phyloP scores from a whole-genome alignment of 345 rosid genomes.

The Erucastrum elatum region DNA sequence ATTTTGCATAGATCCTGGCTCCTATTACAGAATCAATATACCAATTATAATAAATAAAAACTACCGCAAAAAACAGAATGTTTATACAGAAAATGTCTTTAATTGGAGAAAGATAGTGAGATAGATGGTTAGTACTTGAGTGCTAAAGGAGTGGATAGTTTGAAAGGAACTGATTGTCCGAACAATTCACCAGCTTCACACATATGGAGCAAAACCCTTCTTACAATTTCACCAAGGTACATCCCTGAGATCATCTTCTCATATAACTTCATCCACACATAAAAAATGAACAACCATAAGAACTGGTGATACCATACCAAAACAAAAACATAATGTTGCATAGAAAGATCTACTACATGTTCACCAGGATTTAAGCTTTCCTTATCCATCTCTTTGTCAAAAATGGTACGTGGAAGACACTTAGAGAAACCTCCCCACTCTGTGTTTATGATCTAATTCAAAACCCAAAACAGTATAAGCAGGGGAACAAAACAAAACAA shows the following conservation, averaged over 20 bases:
- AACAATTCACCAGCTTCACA: slow-evolving; percentile 61
- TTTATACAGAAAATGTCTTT: neutral
- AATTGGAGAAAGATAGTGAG: slow-evolving; percentile 16
- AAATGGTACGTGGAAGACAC: slow-evolving; percentile 65
- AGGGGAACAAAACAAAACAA: slow-evolving; percentile 10
- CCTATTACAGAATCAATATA: slow-evolving; percentile 33
- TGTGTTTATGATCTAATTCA: slow-evolving; percentile 64
- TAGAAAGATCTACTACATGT: slow-evolving; percentile 52
- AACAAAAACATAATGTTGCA: neutral
- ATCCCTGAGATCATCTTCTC: slow-evolving; percentile 96
- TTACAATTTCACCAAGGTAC: slow-evolving; percentile 90
- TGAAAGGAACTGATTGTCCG: slow-evolving; percentile 45
- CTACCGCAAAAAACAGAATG: neutral
- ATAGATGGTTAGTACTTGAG: slow-evolving; percentile 44
- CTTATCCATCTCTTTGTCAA: slow-evolving; percentile 75
- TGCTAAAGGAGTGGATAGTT: slow-evolving; percentile 54
- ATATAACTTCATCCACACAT: slow-evolving; percentile 52
- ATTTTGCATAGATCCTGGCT: slow-evolving; percentile 67
- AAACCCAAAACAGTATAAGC: slow-evolving; percentile 17
- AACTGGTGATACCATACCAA: neutral
- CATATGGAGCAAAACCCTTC: slow-evolving; percentile 60
- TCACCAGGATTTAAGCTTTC: slow-evolving; percentile 78
- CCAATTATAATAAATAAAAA: neutral
- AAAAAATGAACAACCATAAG: slow-evolving; percentile 9
- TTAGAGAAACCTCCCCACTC: slow-evolving; percentile 91